Conservation (phyloP, 371 early-diverging fungal genomes). For the Mucor lusitanicus region DNA sequence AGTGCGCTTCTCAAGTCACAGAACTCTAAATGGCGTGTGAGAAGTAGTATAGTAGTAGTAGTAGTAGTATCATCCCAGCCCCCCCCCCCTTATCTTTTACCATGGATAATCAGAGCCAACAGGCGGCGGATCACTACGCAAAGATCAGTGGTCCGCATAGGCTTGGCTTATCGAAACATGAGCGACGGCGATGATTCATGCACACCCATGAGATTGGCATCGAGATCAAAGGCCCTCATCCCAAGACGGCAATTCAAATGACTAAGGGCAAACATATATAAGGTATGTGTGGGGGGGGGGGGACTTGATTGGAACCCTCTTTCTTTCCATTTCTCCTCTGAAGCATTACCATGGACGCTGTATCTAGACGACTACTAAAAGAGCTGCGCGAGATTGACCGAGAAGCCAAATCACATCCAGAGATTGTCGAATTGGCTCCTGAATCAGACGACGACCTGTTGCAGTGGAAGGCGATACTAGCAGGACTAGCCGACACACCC, state of each 20-base stretch:
- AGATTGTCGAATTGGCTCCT: constrained; percentile 64
- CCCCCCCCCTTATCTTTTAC: not conserved
- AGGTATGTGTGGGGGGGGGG: not conserved
- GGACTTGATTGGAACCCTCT: not conserved
- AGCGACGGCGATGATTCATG: not conserved
- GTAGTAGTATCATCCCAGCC: not conserved
- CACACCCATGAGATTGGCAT: not conserved
- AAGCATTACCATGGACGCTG: constrained; percentile 43
- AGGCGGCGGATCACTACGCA: not conserved
- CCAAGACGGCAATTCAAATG: constrained; percentile 1
- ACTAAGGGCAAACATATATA: not conserved
- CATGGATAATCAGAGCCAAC: not conserved
- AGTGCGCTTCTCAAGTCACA: not conserved
- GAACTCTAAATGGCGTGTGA: not conserved
- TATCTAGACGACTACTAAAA: constrained; percentile 64
- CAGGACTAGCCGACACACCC: constrained; percentile 81
- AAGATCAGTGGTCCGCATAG: not conserved
- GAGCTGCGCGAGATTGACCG: constrained; percentile 62
- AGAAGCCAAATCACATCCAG: constrained; percentile 53
- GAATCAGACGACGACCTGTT: constrained; percentile 79
- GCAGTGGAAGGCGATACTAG: constrained; percentile 86
- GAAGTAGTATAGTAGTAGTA: not conserved
- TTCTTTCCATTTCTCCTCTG: constrained; percentile 4
- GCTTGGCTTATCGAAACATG: not conserved
- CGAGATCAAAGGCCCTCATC: not conserved